Base-by-base conservation (phyloP, 2,329 filamentous ascomycete species). In the Fusarium albidum region DNA sequence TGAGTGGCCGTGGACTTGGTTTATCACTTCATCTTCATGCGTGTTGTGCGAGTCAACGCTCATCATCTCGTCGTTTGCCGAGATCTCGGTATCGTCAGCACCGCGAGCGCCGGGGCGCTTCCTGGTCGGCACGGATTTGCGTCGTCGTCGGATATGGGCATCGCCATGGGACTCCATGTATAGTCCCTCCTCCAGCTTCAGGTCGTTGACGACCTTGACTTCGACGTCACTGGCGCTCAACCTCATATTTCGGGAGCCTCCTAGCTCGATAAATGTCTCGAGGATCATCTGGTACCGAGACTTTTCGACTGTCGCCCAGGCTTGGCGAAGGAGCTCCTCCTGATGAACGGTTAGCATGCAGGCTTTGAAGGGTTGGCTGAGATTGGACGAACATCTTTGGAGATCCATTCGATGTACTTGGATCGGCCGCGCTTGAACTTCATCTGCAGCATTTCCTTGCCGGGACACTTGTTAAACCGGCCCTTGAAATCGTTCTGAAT, bases 391-490 rank as follows among this genome's bases (percentile, higher is more conserved):
- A 84, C 82, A 70, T 85, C 82, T 55, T 62, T 66, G 9, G 70
- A 57, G 3, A 79, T 74, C 82, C 82, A 84, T 2, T 76, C 67
- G 11, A 77, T 72, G 45, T 79, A 79, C 55, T 78, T 80, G 47
- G 77, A 70, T 15, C 82, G 77, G 3, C 77, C 77, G 7, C 82
- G 76, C 11, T 78, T 77, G 33, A 83, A 75, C 64, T 79, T 81
- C 82, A 85, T 85, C 61, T 85, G 82, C 5, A 85, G 72, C 42
- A 77, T 76, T 41, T 82, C 79, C 57, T 81, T 79, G 31, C 76
- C 73, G 6, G 71, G 72, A 12, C 70, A 69, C 54, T 75, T 71
- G 9, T 65, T 49, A 44, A 76, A 77, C 15, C 53, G 52, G 9
- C 57, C 49, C 12, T 65, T 65, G 54, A 75, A 84, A 49, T 79